phyloP scores from a whole-genome alignment of 73 alveolate genomes.

The Loxodes magnus region DNA sequence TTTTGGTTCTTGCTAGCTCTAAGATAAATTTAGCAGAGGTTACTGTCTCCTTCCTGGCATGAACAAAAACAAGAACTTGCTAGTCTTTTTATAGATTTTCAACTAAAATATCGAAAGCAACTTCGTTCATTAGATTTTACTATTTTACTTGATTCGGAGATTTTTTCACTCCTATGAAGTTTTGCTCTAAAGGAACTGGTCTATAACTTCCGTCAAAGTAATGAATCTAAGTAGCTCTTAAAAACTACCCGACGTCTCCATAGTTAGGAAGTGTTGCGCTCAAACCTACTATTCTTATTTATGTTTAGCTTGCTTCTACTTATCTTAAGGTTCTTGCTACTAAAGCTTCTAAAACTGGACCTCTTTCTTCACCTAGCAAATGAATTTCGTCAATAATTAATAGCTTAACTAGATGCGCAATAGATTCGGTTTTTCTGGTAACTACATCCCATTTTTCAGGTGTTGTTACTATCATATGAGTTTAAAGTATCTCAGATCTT shows the following conservation, averaged over 20 bases:
- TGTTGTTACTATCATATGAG: constrained; percentile 97
- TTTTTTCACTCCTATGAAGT: constrained; percentile 93
- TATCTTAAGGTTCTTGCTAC: constrained; percentile 95
- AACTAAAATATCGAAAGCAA: constrained; percentile 58
- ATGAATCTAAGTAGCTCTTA: constrained; percentile 57
- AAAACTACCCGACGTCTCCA: constrained; percentile 92
- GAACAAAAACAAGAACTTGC: constrained; percentile 97
- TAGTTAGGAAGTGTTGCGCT: constrained; percentile 99
- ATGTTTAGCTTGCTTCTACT: constrained; percentile 63
- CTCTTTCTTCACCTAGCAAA: constrained; percentile 99
- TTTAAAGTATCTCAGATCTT: constrained; percentile 80
- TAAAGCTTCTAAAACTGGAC: constrained; percentile 98
- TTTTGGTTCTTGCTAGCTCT: constrained; percentile 45
- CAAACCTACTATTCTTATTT: constrained; percentile 90
- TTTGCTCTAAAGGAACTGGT: constrained; percentile 98
- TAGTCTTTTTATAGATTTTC: constrained; percentile 56
- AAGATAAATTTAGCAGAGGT: constrained; percentile 66
- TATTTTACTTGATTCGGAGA: constrained; percentile 17
- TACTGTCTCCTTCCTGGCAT: constrained; percentile 95
- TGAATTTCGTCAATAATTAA: constrained; percentile 98
- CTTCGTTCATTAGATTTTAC: constrained; percentile 68
- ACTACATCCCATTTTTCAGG: constrained; percentile 99
- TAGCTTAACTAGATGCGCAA: constrained; percentile 62
- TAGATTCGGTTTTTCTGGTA: constrained; percentile 83
- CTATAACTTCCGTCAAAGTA: constrained; percentile 23